phyloP scores from a whole-genome alignment of 2,329 filamentous ascomycete genomes.

The Pseudocercospora macadamiae region DNA sequence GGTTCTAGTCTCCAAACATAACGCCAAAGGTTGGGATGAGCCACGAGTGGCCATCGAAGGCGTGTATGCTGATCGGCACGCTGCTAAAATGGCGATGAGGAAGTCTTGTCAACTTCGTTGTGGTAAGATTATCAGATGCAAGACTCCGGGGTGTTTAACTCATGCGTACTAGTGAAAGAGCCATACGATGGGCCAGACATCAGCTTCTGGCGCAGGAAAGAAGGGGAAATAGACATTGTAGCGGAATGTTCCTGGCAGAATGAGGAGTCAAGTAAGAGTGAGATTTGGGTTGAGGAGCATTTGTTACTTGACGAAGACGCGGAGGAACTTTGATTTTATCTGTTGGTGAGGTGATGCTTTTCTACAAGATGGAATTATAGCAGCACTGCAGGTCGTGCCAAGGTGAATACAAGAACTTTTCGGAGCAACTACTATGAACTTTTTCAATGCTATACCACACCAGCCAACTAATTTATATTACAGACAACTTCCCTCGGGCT shows the following conservation, averaged over 20 bases:
- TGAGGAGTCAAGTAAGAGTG: neutral
- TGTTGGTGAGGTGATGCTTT: too few species aligned
- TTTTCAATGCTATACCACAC: too few species aligned
- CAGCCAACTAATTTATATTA: neutral
- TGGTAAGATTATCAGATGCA: neutral
- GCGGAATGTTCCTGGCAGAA: neutral
- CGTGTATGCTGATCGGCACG: neutral
- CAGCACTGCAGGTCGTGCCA: too few species aligned
- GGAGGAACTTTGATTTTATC: too few species aligned
- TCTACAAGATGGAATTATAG: too few species aligned
- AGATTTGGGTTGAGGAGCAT: neutral
- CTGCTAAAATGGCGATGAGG: neutral
- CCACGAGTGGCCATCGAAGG: neutral
- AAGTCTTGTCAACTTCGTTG: neutral
- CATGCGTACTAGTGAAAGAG: neutral
- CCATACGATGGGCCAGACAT: neutral
- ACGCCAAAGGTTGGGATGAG: neutral
- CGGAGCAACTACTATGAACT: too few species aligned
- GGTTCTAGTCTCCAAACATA: neutral
- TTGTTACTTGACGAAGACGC: too few species aligned
- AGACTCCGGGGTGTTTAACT: neutral
- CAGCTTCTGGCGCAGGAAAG: neutral
- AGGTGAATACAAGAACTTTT: too few species aligned
- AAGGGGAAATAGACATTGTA: neutral
- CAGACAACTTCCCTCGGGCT: neutral